Percentiles rank a stretch among this genome's conserved stretches.
Evolutionary conservation across 2,329 filamentous ascomycete genomes (phyloP).

Genomic region (Colletotrichum sp.): DNA sequence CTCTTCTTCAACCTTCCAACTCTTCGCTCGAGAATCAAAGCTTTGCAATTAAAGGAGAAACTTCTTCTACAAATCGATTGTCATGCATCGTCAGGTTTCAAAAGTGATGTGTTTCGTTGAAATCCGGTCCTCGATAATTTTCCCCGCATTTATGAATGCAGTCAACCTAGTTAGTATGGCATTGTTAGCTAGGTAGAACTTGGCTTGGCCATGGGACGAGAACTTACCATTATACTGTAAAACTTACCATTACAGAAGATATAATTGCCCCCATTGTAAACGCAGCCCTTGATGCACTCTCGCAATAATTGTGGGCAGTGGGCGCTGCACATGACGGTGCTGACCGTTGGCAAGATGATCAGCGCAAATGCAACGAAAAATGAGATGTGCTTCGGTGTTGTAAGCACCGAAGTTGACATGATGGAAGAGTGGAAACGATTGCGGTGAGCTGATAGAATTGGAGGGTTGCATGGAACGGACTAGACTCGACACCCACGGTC

Average conservation of each 20-base stretch:
- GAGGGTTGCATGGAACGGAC: rapidly evolving
- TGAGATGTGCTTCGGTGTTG: rapidly evolving
- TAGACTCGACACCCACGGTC: no score
- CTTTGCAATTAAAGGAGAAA: rapidly evolving
- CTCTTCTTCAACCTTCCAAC: background rate
- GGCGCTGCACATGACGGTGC: background rate
- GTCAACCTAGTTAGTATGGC: rapidly evolving
- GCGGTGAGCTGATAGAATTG: rapidly evolving
- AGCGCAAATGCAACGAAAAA: rapidly evolving
- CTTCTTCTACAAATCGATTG: no score
- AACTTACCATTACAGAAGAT: rapidly evolving
- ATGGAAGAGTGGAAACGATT: rapidly evolving
- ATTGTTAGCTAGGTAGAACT: rapidly evolving
- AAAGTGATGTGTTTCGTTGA: background rate
- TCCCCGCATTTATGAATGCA: background rate
- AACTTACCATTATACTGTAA: background rate
- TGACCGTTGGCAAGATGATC: rapidly evolving
- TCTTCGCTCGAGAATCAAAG: background rate
- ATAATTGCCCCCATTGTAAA: background rate
- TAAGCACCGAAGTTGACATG: background rate
- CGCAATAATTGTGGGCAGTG: background rate
- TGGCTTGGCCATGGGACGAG: background rate
- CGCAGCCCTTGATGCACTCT: background rate
- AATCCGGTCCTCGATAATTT: rapidly evolving
- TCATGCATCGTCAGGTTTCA: background rate